Percentiles rank a stretch among this genome's conserved stretches.
Evolutionary conservation across 306 rosid genomes (phyloP).

Genomic region (Cucumis melo): DNA sequence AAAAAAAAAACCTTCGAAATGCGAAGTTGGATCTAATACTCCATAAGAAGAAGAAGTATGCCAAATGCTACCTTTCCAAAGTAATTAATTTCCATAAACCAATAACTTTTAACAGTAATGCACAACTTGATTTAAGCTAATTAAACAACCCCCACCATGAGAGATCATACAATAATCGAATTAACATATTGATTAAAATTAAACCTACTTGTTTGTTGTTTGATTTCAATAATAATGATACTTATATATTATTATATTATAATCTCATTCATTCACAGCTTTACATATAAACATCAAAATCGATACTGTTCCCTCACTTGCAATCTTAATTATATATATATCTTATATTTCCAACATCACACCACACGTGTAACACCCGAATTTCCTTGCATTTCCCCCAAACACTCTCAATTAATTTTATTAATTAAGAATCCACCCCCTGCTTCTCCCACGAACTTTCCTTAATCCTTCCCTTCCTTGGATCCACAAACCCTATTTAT

Average conservation of each 20-base stretch:
- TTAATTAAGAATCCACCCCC: conserved; percentile 4
- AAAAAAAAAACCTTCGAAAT: no score
- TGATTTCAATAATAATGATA: background rate
- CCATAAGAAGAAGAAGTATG: background rate
- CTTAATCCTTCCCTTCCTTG: conserved; percentile 33
- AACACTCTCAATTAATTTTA: conserved; percentile 32
- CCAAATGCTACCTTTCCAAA: background rate
- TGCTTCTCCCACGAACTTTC: conserved; percentile 41
- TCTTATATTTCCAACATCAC: conserved; percentile 25
- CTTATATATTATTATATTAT: no score
- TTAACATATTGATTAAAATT: background rate
- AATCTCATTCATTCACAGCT: background rate
- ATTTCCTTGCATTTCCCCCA: conserved; percentile 15
- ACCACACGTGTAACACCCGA: conserved; percentile 24
- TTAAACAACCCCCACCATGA: background rate
- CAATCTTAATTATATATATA: conserved; percentile 36
- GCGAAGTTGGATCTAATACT: no score
- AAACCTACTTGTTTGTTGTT: background rate
- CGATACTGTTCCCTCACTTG: conserved; percentile 55
- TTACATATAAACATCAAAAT: conserved; percentile 34
- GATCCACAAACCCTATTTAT: conserved; percentile 12
- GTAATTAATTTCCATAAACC: no score
- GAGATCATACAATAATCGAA: background rate
- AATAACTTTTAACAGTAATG: no score
- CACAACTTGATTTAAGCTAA: no score